These are phyloP conservation scores for Saccharomyces hybrid DNA, from an alignment of 1,139 yeast genomes.

Conservation along the genomic window DNA sequence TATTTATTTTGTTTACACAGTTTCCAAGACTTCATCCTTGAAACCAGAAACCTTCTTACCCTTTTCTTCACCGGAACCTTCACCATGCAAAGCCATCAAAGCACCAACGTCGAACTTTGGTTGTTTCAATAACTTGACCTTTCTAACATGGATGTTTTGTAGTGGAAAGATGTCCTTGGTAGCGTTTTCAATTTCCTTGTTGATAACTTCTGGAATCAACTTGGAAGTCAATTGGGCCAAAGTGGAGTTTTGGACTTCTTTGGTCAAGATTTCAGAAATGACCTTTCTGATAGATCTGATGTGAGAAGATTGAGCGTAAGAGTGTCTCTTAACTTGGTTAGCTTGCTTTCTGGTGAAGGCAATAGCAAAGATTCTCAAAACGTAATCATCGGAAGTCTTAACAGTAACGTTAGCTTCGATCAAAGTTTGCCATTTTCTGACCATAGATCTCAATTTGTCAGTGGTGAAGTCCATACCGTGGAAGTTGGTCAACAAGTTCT, in stretches of 20 bases:
- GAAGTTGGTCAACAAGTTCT: slow-evolving; percentile 89
- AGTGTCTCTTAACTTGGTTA: slow-evolving; percentile 84
- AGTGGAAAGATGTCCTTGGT: slow-evolving; percentile 80
- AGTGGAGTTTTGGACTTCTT: slow-evolving; percentile 78
- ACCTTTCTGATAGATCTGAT: slow-evolving; percentile 68
- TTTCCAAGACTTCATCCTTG: slow-evolving; percentile 86
- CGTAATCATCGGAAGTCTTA: slow-evolving; percentile 87
- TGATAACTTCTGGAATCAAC: slow-evolving; percentile 86
- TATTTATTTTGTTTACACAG: slow-evolving; percentile 45
- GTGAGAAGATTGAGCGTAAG: slow-evolving; percentile 86
- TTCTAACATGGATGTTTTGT: slow-evolving; percentile 87
- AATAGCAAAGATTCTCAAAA: slow-evolving; percentile 79
- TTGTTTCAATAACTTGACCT: slow-evolving; percentile 84
- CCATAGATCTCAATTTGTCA: slow-evolving; percentile 83
- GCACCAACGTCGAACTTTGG: slow-evolving; percentile 89
- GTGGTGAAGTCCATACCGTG: slow-evolving; percentile 90
- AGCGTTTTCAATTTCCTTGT: slow-evolving; percentile 84
- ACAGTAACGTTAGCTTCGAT: slow-evolving; percentile 88
- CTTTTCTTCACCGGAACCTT: slow-evolving; percentile 72
- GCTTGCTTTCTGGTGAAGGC: slow-evolving; percentile 89
- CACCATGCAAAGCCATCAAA: slow-evolving; percentile 86
- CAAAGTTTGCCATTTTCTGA: slow-evolving; percentile 89
- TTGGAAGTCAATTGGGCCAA: slow-evolving; percentile 81
- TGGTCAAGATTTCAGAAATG: slow-evolving; percentile 77
- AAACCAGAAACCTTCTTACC: slow-evolving; percentile 85